These are phyloP conservation scores for Penicillium salamii DNA, from an alignment of 495 filamentous ascomycete genomes.

Conservation along the genomic window DNA sequence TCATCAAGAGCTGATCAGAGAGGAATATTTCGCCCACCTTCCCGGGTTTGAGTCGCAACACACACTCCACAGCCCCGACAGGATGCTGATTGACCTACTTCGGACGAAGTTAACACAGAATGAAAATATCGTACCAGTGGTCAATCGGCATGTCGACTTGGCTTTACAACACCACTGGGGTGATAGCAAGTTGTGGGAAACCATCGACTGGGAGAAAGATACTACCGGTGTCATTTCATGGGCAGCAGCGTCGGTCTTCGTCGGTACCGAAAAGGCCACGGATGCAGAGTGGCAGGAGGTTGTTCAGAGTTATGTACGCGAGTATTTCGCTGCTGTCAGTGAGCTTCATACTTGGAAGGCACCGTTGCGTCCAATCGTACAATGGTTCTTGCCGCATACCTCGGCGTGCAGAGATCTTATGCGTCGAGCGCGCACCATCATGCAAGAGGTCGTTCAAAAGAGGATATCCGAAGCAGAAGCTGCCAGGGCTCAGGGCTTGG, in stretches of 20 bases:
- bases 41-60: too few relatives aligned
- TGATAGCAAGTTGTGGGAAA: too few relatives aligned
- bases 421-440: conserved; percentile 5
- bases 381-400: conserved; percentile 12
- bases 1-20: too few relatives aligned
- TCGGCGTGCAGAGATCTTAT: conserved; percentile 4
- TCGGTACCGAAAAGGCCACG: conserved; percentile 36
- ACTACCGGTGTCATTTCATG: conserved; percentile 39
- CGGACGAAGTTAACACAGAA: too few relatives aligned
- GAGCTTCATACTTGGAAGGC: conserved; percentile 32
- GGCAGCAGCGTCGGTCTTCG: conserved; percentile 42
- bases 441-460: background rate
- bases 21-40: too few relatives aligned
- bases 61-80: too few relatives aligned
- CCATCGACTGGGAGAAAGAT: conserved; percentile 19
- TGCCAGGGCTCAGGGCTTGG: too few relatives aligned
- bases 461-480: too few relatives aligned
- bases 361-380: conserved; percentile 36
- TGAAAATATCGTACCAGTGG: too few relatives aligned
- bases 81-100: too few relatives aligned
- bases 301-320: conserved; percentile 34
- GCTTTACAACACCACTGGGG: too few relatives aligned
- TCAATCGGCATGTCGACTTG: too few relatives aligned
- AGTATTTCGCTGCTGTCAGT: conserved; percentile 26
- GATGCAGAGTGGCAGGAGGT: conserved; percentile 38